Percentiles rank a stretch among this genome's conserved stretches.
Conservation (phyloP, 2,329 filamentous ascomycete species). For the Penicillium sp. region DNA sequence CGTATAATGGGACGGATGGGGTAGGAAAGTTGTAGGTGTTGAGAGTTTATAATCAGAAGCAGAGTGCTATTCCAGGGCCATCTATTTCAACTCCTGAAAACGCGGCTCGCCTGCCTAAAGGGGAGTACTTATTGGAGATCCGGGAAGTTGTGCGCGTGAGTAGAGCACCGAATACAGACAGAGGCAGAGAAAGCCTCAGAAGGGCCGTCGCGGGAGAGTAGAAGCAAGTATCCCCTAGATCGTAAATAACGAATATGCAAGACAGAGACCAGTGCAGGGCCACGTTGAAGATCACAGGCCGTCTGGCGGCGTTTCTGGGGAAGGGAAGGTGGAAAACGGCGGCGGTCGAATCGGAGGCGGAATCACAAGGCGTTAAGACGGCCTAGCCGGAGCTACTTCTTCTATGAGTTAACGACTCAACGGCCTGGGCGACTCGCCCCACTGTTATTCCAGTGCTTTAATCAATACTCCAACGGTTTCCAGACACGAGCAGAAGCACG, state of each 20-base stretch:
- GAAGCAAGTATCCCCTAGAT: slow-evolving; percentile 7
- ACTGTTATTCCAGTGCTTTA: background rate
- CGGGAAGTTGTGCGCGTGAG: background rate
- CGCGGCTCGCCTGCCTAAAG: background rate
- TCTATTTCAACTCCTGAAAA: slow-evolving; percentile 18
- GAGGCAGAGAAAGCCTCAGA: background rate
- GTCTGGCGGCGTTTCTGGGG: slow-evolving; percentile 27
- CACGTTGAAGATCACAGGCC: slow-evolving; percentile 30
- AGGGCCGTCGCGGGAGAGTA: background rate
- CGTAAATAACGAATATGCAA: slow-evolving; percentile 20
- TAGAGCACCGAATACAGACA: background rate
- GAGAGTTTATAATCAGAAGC: slow-evolving; percentile 2
- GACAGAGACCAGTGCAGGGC: slow-evolving; percentile 20
- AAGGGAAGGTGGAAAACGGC: slow-evolving; percentile 15
- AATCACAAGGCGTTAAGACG: slow-evolving; percentile 19
- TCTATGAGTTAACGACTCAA: background rate
- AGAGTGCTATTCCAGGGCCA: slow-evolving; percentile 23
- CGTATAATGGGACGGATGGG: background rate
- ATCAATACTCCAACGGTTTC: background rate
- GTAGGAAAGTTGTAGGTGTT: slow-evolving; percentile 16
- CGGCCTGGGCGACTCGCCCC: slow-evolving; percentile 15
- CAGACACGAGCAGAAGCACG: background rate
- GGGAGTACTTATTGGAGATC: background rate
- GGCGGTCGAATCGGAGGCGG: slow-evolving; percentile 24
- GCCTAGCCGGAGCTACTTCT: slow-evolving; percentile 10